Evolutionary conservation across 345 rosid genomes (phyloP).

Genomic region (Arabidopsis suecica): DNA sequence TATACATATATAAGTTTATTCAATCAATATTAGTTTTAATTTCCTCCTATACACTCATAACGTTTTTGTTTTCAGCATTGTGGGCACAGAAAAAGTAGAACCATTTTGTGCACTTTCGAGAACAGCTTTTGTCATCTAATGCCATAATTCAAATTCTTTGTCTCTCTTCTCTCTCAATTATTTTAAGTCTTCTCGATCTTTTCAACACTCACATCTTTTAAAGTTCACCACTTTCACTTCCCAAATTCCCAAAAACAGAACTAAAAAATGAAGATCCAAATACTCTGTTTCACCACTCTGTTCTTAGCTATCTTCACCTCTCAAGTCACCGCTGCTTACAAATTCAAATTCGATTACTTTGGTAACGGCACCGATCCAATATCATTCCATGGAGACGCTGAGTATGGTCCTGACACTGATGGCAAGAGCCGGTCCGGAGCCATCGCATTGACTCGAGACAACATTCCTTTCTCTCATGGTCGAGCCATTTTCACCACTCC

Average conservation of each 20-base stretch:
- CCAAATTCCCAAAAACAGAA: background rate
- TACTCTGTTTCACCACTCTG: conserved; percentile 20
- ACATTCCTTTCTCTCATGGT: conserved; percentile 38
- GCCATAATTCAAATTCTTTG: background rate
- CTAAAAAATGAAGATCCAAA: conserved; percentile 29
- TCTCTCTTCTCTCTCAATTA: conserved; percentile 13
- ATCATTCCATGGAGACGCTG: conserved; percentile 38
- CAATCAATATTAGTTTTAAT: too few species aligned
- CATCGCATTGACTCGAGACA: conserved; percentile 16
- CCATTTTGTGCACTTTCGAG: background rate
- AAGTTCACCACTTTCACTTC: conserved; percentile 31
- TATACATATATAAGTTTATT: too few species aligned
- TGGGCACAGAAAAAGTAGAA: background rate
- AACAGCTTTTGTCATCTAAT: conserved; percentile 19
- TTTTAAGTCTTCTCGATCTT: background rate
- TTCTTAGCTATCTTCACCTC: conserved; percentile 17
- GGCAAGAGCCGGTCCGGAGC: conserved; percentile 32
- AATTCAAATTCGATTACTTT: conserved; percentile 37
- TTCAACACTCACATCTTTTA: conserved; percentile 27
- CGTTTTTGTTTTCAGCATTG: background rate
- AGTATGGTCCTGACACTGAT: conserved; percentile 16
- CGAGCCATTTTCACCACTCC: conserved; percentile 35
- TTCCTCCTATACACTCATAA: background rate
- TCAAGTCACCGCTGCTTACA: conserved; percentile 23
- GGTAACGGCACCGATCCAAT: conserved; percentile 22